A percentile compares a stretch with the other conserved stretches of the same genome.
phyloP scores from a whole-genome alignment of 2,329 filamentous ascomycete genomes.

The Trichoderma asperellum region DNA sequence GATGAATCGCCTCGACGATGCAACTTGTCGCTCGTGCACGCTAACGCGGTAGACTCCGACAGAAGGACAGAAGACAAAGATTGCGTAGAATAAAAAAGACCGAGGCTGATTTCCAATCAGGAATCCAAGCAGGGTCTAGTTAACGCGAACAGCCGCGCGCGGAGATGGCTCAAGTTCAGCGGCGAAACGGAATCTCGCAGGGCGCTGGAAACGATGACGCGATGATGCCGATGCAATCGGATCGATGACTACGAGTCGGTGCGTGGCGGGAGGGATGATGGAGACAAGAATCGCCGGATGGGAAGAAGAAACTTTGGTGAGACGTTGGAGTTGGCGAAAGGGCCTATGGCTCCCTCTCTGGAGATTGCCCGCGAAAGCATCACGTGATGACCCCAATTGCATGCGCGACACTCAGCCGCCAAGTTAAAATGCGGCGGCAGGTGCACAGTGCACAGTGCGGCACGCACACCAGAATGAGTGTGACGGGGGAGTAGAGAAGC shows the following conservation, averaged over 20 bases:
- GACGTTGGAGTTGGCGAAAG: conserved; percentile 18
- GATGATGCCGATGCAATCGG: conserved; percentile 13
- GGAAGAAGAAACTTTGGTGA: conserved; percentile 25
- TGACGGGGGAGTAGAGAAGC: background rate
- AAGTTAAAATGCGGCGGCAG: conserved; percentile 8
- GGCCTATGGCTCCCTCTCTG: conserved; percentile 13
- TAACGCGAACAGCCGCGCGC: conserved; percentile 10
- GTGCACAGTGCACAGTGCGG: conserved; percentile 10
- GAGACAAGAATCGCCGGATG: conserved; percentile 3
- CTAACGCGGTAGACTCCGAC: background rate
- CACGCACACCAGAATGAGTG: background rate
- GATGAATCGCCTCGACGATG: conserved; percentile 8
- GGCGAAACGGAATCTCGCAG: conserved; percentile 15
- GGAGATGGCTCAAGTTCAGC: conserved; percentile 9
- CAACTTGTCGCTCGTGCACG: background rate
- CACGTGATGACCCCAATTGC: conserved; percentile 17
- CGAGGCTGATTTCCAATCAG: background rate
- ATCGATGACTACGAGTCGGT: conserved; percentile 23
- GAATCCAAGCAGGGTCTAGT: background rate
- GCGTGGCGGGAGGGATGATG: conserved; percentile 20
- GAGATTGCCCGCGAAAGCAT: background rate
- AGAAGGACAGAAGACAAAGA: background rate
- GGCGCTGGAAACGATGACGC: background rate
- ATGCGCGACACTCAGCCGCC: conserved; percentile 22
- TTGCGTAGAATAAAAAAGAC: background rate